phyloP scores from a whole-genome alignment of 768 basidiomycete genomes.

The Suillus lakei region DNA sequence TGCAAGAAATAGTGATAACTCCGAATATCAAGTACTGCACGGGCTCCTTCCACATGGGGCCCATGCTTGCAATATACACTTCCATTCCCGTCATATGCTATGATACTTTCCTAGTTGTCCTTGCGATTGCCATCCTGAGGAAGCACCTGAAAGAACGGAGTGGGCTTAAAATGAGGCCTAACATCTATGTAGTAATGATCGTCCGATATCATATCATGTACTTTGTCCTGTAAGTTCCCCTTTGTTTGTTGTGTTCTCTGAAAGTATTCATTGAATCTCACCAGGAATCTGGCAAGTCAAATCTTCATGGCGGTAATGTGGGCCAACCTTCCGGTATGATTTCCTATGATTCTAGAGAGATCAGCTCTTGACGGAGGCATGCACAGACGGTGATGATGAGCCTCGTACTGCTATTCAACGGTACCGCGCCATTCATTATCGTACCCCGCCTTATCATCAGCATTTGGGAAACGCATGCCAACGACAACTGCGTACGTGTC shows the following conservation, averaged over 20 bases:
- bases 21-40: background rate
- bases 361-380: background rate
- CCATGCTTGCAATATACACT: background rate
- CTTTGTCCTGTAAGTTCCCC: background rate
- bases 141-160: background rate
- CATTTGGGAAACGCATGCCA: background rate
- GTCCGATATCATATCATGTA: conserved; percentile 1
- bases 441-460: background rate
- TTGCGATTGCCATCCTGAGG: background rate
- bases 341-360: background rate
- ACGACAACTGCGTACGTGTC: background rate
- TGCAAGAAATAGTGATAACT: background rate
- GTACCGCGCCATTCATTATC: background rate
- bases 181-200: background rate
- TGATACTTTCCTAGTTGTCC: background rate
- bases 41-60: background rate
- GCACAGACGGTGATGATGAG: background rate
- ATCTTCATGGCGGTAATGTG: background rate
- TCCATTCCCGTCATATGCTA: background rate
- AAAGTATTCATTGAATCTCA: background rate
- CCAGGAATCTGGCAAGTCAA: background rate
- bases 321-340: background rate
- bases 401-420: background rate
- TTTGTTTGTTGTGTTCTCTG: background rate
- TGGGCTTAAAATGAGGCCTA: background rate